Evolutionary conservation across 2,329 filamentous ascomycete genomes (phyloP).

Genomic region (Aquanectria penicillioides): DNA sequence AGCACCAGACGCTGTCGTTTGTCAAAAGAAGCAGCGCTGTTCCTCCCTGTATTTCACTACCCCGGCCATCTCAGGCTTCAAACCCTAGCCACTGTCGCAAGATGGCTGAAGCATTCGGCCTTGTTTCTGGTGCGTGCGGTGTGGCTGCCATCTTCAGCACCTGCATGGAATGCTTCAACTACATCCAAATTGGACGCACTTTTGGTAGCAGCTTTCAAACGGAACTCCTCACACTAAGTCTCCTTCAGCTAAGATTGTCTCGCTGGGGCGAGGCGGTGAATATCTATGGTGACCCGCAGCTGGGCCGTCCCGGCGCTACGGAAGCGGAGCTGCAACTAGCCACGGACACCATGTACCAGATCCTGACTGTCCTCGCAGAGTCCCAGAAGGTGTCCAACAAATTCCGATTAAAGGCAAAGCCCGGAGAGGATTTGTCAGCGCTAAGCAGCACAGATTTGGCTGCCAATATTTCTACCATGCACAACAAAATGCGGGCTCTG

Average conservation of each 20-base stretch:
- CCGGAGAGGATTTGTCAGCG: conserved; percentile 2
- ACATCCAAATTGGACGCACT: conserved; percentile 49
- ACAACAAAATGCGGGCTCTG: neutral
- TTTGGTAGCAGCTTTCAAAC: conserved; percentile 48
- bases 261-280: conserved; percentile 47
- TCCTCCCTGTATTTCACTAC: no score
- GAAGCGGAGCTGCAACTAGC: conserved; percentile 22
- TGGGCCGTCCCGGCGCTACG: neutral
- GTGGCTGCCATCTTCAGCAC: neutral
- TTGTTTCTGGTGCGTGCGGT: neutral
- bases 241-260: conserved; percentile 43
- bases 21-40: no score
- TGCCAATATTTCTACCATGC: neutral
- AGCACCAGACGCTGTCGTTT: no score
- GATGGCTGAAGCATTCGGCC: neutral
- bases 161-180: conserved; percentile 47
- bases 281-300: conserved; percentile 41
- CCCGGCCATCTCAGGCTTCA: no score
- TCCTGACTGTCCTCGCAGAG: conserved; percentile 38
- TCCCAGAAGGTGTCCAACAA: conserved; percentile 35
- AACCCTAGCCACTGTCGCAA: no score
- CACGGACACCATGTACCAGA: conserved; percentile 37
- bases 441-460: neutral
- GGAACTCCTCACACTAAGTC: conserved; percentile 46
- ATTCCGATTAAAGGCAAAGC: conserved; percentile 26